Evolutionary conservation across 495 filamentous ascomycete species (phyloP), one percentile per base, ranked within the genome.

Genomic region (Endocarpon pusillum): DNA sequence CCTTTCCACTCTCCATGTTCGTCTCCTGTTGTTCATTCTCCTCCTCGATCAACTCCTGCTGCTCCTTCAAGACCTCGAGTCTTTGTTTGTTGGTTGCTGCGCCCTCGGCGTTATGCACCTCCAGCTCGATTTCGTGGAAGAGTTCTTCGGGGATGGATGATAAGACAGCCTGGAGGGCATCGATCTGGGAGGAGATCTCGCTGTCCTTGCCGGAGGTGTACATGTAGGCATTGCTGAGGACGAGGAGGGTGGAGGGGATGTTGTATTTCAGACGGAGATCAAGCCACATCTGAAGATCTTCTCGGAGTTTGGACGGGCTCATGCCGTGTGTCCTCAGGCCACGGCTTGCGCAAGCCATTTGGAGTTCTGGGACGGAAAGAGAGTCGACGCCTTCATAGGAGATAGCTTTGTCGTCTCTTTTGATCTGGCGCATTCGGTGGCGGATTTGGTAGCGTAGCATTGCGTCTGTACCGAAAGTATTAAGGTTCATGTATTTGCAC

Each of bases 61-160:
- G 89, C 62, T 99, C 89, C 70, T 83, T 91, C 46, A 99, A 68
- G 5, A 99, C 89, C 66, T 99, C 89, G n/a, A 99, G 73, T 49
- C 89, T 78, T 61, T 99, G 89, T 65, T 86, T 92, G 69, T 99
- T 99, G 35, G 91, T 99, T 33, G 89, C 91, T 8, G 86, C 89
- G 37, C 89, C 89, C 61, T 99, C 89, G 31, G 85, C 83, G 37
- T 78, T 91, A 64, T 96, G 83, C 18, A 96, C 86, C 62, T 96
- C 91, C 20, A 99, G 78, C 56, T 99, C 89, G 40, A 96, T 94
- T 60, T 99, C 89, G 62, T 99, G 89, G 77, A 89, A 96, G 24
- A 99, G 71, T 54, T 99, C 89, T 58, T 99, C 89, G 3, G 89
- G 89, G 39, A 99, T 96, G 32, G 77, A 83, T 19, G 80, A 84